Evolutionary conservation across 2,329 filamentous ascomycete species (phyloP), one percentile per base, ranked within the genome.

Genomic region (Pleomassaria siparia): DNA sequence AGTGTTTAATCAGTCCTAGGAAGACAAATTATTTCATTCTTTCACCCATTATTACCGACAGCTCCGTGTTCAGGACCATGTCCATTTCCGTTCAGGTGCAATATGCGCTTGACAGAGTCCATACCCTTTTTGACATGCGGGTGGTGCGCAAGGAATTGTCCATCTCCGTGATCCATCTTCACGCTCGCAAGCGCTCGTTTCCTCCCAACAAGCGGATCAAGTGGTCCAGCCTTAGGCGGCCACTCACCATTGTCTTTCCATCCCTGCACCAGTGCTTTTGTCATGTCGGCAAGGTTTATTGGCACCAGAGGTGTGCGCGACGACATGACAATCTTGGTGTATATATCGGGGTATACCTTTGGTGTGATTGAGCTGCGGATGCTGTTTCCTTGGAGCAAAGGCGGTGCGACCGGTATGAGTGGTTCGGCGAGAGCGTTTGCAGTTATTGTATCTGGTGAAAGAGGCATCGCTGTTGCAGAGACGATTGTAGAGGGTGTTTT

Each of bases 171-270:
- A 20, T 54, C 55, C 30, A 46, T 45, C 22, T 51, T 58, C 24
- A 41, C 50, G 13, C 49, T 46, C 21, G 46, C 44, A 21, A 55
- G 47, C 16, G 54, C 59, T 28, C 63, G 63, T 54, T 69, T 71
- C 56, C 70, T 70, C 30, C 71, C 66, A 5, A 72, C 66, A 36
- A 72, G 72, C 53, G 77, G 67, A 62, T 81, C 75, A 37, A 76
- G 58, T 39, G 79, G 62, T 15, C 74, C 73, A 0, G 78, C 69
- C 56, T 82, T 83, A 1, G 88, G 89, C 4, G 92, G 91, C 92
- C 92, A 97, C 70, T 96, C 89, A 13, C 91, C 91, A 60, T 94
- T 89, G 32, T 89, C 81, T 70, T 95, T 95, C 92, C 92, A 96
- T 35, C 92, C 92, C 22, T 87, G 80, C 1, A 97, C 91, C 55